Base-by-base conservation (phyloP, 352 stramenopile genomes). In the Phytophthora pisi region DNA sequence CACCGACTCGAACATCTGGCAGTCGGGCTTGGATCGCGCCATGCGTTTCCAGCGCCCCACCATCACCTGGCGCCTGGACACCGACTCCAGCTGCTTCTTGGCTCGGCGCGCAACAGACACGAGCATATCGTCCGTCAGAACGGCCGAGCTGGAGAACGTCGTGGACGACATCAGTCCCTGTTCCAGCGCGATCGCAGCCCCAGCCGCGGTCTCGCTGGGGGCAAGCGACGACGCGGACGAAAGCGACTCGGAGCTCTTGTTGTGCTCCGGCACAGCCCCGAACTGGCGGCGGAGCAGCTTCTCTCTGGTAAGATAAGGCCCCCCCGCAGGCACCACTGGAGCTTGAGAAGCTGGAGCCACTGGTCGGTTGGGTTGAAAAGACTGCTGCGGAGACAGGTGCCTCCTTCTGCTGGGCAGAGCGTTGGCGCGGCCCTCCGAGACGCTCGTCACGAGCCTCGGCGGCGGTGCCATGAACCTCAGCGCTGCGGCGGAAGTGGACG, bases 31-130 rank as follows among this genome's bases (percentile, higher is more conserved):
- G 4, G 61, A 68, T 6, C 65, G 36, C 6, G 68, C 30, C 18
- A 77, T 75, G 36, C 64, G 50, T 30, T 86, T 81, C 82, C 82
- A 91, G 26, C 63, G 66, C 3, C 82, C 82, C 28, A 86, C 66
- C 38, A 86, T 68, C 5, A 75, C 75, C 8, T 84, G 72, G 0
- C 71, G 70, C 46, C 84, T 84, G 1, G 77, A 77, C 18, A 79
- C 64, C 9, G 62, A 55, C 46, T 91, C 77, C 7, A 89, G 40
- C 51, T 77, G 59, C 43, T 75, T 78, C 66, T 85, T 86, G 26
- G 78, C 75, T 24, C 66, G 61, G 46, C 68, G 75, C 15, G 75
- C 80, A 13, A 74, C 60, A 4, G 53, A 43, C 3, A 76, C 18
- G 13, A 91, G 57, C 45, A 52, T 60, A 0, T 75, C 78, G 24